Evolutionary conservation across 2,329 filamentous ascomycete species (phyloP).

Genomic region (Colletotrichum tanaceti): DNA sequence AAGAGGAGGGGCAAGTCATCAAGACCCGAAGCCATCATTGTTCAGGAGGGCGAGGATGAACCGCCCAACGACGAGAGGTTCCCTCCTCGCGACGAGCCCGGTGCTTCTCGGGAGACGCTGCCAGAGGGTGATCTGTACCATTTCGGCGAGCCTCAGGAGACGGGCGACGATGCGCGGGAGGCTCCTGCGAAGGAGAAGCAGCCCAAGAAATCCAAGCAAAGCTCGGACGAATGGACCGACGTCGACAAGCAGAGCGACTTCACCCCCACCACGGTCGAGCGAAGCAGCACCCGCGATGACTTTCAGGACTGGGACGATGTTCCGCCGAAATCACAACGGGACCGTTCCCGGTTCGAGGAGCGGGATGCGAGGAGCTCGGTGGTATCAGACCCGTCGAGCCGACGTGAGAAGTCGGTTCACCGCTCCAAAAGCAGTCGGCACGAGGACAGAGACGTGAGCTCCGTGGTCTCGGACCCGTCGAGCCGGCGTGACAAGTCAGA

Average conservation of each 20-base stretch:
- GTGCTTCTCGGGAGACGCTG: slow-evolving; percentile 2
- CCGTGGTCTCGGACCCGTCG: slow-evolving; percentile 49
- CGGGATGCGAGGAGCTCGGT: slow-evolving; percentile 62
- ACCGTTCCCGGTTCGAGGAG: slow-evolving; percentile 51
- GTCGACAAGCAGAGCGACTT: slow-evolving; percentile 34
- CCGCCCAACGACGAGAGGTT: slow-evolving; percentile 9
- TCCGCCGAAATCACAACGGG: slow-evolving; percentile 31
- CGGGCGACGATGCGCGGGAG: slow-evolving; percentile 45
- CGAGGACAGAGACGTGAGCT: slow-evolving; percentile 61
- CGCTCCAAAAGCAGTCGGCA: slow-evolving; percentile 51
- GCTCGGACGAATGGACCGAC: slow-evolving; percentile 41
- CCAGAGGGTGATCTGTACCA: slow-evolving; percentile 30
- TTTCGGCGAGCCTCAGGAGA: slow-evolving; percentile 41
- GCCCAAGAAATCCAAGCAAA: slow-evolving; percentile 45
- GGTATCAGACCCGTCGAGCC: slow-evolving; percentile 57
- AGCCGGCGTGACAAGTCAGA: slow-evolving; percentile 29
- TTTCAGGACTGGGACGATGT: slow-evolving; percentile 31
- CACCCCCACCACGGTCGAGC: slow-evolving; percentile 8
- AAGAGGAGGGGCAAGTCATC: slow-evolving; percentile 56
- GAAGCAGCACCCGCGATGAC: slow-evolving; percentile 14
- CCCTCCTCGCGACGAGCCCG: slow-evolving; percentile 1
- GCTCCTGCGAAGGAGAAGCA: slow-evolving; percentile 48
- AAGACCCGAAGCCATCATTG: slow-evolving; percentile 46
- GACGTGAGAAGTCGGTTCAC: slow-evolving; percentile 50
- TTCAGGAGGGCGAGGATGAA: slow-evolving; percentile 44